Evolutionary conservation across 192 early-diverging fungal genomes (phyloP), one percentile per base, ranked within the genome.

Genomic region (Coemansia sp.): DNA sequence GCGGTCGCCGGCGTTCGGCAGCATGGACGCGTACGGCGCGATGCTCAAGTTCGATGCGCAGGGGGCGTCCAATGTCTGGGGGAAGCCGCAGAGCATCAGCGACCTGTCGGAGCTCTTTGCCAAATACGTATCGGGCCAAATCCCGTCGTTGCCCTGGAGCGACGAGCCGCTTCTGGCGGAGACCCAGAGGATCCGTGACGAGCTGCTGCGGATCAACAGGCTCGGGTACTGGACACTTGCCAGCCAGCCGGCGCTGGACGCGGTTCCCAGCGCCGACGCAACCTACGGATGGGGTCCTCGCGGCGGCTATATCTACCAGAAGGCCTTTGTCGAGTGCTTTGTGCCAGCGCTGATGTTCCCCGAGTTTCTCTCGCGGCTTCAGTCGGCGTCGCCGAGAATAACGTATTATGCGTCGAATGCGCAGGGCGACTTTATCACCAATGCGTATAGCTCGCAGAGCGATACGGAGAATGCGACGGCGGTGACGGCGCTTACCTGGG

Each of bases 251-350:
- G 91, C 95, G 29, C 88, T 99, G 30, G 94, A 99, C 70, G 95
- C 94, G 16, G 90, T 81, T 14, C 67, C 70, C 14, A 93, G 90
- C 49, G 72, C 83, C 32, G 87, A 99, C 65, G 68, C 78, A 18
- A 63, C 87, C 23, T 87, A 87, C 68, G 97, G 97, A 29, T 99
- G 97, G 97, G 97, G 97, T 20, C 97, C 97, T 46, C 90, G 89
- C 62, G 90, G 93, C 68, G 97, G 95, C 4, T 95, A 91, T 64
- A 89, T 98, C 0, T 99, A 94, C 83, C 96, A 98, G 78, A 98
- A 98, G 83, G 92, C 95, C 23, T 99, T 97, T 78, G 82, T 99
- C 46, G 97, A 99, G 74, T 94, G 95, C 72, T 99, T 98, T 79
- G 85, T 95, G 24, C 82, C 88, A 1, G 83, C 87, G 8, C 81